These are phyloP conservation scores for Fusarium chlamydosporum DNA, from an alignment of 2,329 filamentous ascomycete species.

Conservation along the genomic window DNA sequence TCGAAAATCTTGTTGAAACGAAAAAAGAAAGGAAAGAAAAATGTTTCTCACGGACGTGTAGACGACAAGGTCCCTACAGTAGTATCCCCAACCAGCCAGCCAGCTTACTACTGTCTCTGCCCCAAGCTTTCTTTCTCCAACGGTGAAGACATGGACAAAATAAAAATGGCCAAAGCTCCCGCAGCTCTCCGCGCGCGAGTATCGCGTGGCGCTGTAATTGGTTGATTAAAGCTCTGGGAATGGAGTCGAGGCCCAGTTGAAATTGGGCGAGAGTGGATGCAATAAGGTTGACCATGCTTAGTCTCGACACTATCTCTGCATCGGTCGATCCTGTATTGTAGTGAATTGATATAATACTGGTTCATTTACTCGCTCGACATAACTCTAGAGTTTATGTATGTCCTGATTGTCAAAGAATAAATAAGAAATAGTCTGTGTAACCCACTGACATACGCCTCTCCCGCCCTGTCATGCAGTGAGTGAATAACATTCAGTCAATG, in stretches of 20 bases:
- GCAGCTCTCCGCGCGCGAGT: conserved; percentile 9
- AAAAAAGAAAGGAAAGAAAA: background rate
- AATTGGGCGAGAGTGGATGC: conserved; percentile 46
- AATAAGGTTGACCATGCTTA: conserved; percentile 28
- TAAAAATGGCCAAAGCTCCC: conserved; percentile 32
- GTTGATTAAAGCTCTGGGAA: conserved; percentile 20
- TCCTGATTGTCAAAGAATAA: conserved; percentile 2
- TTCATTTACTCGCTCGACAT: background rate
- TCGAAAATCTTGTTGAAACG: background rate
- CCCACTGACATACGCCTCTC: conserved; percentile 26
- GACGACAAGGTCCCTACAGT: background rate
- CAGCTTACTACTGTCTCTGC: conserved; percentile 6
- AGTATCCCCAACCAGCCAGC: conserved; percentile 8
- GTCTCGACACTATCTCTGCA: conserved; percentile 40
- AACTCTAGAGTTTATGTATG: background rate
- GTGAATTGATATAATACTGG: background rate
- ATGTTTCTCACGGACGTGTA: conserved; percentile 8
- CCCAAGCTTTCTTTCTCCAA: conserved; percentile 22
- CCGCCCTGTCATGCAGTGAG: conserved; percentile 36
- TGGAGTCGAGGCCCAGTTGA: conserved; percentile 39
- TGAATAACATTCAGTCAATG: conserved; percentile 4
- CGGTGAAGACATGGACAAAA: conserved; percentile 16
- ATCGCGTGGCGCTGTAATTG: conserved; percentile 43
- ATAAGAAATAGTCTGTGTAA: conserved; percentile 3
- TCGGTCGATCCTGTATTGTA: conserved; percentile 34